Evolutionary conservation across 805 yeast species (phyloP), one percentile per base, ranked within the genome.

Genomic region (Novakomyces olei): DNA sequence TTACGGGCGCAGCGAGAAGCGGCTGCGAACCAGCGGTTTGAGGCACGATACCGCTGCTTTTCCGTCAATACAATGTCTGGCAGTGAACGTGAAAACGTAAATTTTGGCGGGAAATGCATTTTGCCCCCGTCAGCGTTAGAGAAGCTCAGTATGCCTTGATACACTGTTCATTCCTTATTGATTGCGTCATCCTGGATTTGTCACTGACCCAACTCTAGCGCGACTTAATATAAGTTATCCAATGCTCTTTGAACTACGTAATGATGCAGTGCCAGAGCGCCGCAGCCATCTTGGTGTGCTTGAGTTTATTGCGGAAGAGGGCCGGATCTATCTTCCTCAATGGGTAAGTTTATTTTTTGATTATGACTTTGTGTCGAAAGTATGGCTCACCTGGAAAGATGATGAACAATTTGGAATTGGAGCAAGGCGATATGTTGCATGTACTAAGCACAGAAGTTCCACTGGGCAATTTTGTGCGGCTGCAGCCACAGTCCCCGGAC

Each of bases 261-360:
- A 76, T 35, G 91, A 74, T 43, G 73, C 67, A 24, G 58, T 65
- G 16, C 58, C 61, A 3, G 61, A 53, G 14, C 49, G 60, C 20
- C 57, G 49, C 5, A 79, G 95, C 0, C 93, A 81, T 49, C 76
- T 83, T 30, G 99, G 99, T 47, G 98, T 88, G 19, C 57, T 88
- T 38, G 98, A 88, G 55, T 88, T 88, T 51, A 75, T 78, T 12
- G 94, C 98, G 1, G 96, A 88, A 48, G 98, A 88, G 57, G 99
- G 99, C 12, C 63, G 98, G 36, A 88, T 69, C 2, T 88, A 88
- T 49, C 46, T 88, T 23, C 99, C 99, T 0, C 80, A 78, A 43
- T 88, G 99, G 99, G 37, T 35, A 35, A 8, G 35, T 19, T 15
- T n/a, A 4, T 15, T 2, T 15, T 3, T 23, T 10, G 9, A 5